Conservation (phyloP, 2,329 filamentous ascomycete genomes). For the Tolypocladium inflatum region DNA sequence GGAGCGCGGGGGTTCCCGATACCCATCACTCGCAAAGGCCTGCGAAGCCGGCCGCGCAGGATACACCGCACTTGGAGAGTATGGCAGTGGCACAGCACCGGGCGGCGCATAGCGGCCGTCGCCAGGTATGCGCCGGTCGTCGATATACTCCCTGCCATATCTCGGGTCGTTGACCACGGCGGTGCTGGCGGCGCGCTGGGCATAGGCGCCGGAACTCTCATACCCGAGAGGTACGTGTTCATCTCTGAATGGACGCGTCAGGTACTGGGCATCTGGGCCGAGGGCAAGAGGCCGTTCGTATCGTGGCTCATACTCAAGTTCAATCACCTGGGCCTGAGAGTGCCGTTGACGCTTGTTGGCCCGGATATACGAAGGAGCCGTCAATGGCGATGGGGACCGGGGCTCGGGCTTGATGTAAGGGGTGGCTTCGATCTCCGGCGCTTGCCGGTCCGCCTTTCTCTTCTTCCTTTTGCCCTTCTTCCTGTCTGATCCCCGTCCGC, state of each 20-base stretch:
- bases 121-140: constrained; percentile 19
- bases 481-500: constrained; percentile 36
- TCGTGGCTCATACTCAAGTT: constrained; percentile 26
- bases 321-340: constrained; percentile 27
- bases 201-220: constrained; percentile 11
- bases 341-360: constrained; percentile 49
- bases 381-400: constrained; percentile 51
- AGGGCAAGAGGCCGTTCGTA: constrained; percentile 29
- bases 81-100: constrained; percentile 24
- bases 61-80: constrained; percentile 26
- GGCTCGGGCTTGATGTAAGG: constrained; percentile 57
- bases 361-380: constrained; percentile 40
- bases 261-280: constrained; percentile 23
- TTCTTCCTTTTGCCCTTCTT: constrained; percentile 43
- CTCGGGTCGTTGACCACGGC: constrained; percentile 16
- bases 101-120: constrained; percentile 25
- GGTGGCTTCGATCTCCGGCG: constrained; percentile 33
- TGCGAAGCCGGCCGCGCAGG: constrained; percentile 31
- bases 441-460: constrained; percentile 41
- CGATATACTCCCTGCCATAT: constrained; percentile 22
- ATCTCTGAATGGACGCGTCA: constrained; percentile 17
- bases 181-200: constrained; percentile 14
- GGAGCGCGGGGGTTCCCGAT: constrained; percentile 30
- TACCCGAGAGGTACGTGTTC: constrained; percentile 25
- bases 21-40: constrained; percentile 28